Evolutionary conservation across 345 rosid genomes (phyloP).

Genomic region (Populus davidiana): DNA sequence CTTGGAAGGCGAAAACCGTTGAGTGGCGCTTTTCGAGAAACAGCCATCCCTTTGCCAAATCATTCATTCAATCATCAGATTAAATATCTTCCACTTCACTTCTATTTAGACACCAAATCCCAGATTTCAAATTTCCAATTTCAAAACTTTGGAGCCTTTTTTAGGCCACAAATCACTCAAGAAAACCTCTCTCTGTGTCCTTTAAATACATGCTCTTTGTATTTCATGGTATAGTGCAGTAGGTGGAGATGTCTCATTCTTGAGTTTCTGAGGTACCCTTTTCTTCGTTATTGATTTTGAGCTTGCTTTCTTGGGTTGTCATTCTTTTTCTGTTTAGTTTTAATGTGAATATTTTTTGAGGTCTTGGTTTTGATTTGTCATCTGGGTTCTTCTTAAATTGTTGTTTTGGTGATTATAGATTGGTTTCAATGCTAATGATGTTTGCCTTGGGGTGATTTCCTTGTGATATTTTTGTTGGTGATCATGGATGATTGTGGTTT

Average conservation of each 20-base stretch:
- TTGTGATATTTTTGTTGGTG: neutral
- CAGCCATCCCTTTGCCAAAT: constrained; percentile 5
- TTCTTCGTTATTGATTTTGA: constrained; percentile 4
- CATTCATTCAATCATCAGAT: neutral
- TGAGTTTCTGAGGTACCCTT: constrained; percentile 14
- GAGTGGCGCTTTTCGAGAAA: constrained; percentile 14
- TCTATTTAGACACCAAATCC: neutral
- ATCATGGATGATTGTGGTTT: constrained; percentile 5
- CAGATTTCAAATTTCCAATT: constrained; percentile 1
- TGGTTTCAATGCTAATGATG: constrained; percentile 1
- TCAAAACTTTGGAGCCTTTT: constrained; percentile 11
- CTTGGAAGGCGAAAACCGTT: constrained; percentile 7
- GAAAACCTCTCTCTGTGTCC: neutral
- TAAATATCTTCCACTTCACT: neutral
- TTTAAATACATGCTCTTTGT: neutral
- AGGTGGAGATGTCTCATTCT: constrained; percentile 5
- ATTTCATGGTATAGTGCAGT: constrained; percentile 3
- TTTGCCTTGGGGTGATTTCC: neutral
- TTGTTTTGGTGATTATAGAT: neutral
- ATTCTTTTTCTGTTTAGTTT: neutral
- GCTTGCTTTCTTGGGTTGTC: neutral
- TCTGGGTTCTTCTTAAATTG: neutral
- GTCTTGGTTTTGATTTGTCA: neutral
- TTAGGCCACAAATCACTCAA: neutral
- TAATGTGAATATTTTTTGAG: neutral